Base-by-base conservation (phyloP, 768 basidiomycete species). In the Lactarius indigo region DNA sequence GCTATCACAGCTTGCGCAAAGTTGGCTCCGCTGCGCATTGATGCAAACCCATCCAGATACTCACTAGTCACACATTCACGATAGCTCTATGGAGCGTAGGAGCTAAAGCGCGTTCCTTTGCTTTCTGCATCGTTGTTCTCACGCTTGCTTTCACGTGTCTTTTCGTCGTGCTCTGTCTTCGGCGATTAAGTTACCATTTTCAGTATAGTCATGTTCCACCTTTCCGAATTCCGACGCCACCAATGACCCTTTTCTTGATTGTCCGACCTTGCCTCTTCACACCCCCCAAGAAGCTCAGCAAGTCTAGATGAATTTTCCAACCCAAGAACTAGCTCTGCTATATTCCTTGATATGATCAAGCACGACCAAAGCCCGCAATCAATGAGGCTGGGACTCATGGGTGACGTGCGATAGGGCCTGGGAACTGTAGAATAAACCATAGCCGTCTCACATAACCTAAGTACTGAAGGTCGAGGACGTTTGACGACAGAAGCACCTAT, bases 31-130 rank as follows among this genome's bases (percentile, higher is more conserved):
- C 30, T 20, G 47, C 23, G 28, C 31, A 63, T 17, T 33, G 57
- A 44, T 64, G 5, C 50, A 20, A 28, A 68, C 79, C 79, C 33
- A 74, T 13, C 81, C 31, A 66, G 65, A 39, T 54, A 23, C 54
- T 82, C 35, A 73, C 79, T 0, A 57, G 80, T 4, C 79, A 80
- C 69, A 81, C 81, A 1, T 79, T 82, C 71, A 61, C 76, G 17
- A 30, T 17, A 3, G 77, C 76, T n/a, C 65, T 82, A 9, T 79
- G 78, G 78, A 74, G 72, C 58, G 75, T 76, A 31, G 73, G 72
- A 33, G 67, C 75, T 23, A 42, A 69, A 77, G 78, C 73, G n/a
- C 71, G 77, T 58, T 57, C 61, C 7, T 23, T 74, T 35, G 77
- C 77, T n/a, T 64, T 70, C 55, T 47, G 23, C 23, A n/a, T 57